Base-by-base conservation (phyloP, 2,329 filamentous ascomycete genomes). In the Magnaporthiopsis poae region DNA sequence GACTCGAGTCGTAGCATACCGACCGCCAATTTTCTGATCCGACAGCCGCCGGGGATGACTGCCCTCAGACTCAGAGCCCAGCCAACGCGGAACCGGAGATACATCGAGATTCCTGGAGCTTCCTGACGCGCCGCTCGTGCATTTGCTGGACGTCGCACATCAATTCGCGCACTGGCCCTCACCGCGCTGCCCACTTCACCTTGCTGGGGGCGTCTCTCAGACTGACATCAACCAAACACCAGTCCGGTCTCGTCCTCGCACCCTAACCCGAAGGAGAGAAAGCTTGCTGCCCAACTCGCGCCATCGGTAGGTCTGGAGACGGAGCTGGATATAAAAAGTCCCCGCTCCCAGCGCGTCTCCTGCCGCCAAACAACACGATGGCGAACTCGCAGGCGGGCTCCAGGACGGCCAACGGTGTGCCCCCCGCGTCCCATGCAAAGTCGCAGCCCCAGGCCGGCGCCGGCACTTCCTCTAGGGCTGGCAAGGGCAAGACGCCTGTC, bases 401-500 rank as follows among this genome's bases (percentile, higher is more conserved):
- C 46, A 56, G n/a, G 46, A 56, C 46, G 46, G 46, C 46, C 46
- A 56, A 56, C 46, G 46, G 86, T 33, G 78, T 85, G 12, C 75
- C 86, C 46, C 79, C 84, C 61, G 80, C 85, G 62, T 76, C 80
- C 61, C 77, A 78, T 12, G 75, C 79, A 29, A 52, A 65, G 31
- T 29, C 33, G 9, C 52, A 65, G 35, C 79, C 81, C 60, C 79
- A 80, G 2, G 72, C 78, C n/a, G 71, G 75, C 59, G 76, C 80
- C 61, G 71, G 75, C 56, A 76, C 80, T 61, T 67, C 77, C 36
- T 70, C 77, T 7, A 78, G 75, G 67, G 69, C 79, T 3, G 73
- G 78, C 62, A 88, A 82, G 75, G 77, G 80, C 39, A 82, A 84
- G 70, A 72, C 78, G 3, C 76, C 84, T 2, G 76, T 81, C 25